phyloP scores from a whole-genome alignment of 2,329 filamentous ascomycete species.

The Paecilomyces fulvus region DNA sequence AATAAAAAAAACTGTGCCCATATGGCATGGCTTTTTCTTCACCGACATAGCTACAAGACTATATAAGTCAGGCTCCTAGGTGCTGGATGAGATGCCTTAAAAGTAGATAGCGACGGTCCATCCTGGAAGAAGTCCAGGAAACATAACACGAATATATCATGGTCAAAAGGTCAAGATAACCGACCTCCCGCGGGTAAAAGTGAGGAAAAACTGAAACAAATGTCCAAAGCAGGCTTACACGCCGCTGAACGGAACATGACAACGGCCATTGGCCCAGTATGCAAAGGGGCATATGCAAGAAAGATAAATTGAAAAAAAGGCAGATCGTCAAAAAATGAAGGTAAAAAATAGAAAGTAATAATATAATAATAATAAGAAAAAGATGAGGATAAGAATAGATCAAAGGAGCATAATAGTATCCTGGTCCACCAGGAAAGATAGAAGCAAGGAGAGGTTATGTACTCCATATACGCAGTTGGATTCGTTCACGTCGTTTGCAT shows the following conservation, averaged over 20 bases:
- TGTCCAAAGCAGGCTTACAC: neutral
- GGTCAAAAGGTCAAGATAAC: neutral
- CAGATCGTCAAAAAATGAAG: neutral
- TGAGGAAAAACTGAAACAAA: neutral
- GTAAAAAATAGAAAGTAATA: neutral
- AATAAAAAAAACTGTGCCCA: too few relatives aligned
- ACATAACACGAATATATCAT: neutral
- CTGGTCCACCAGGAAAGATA: neutral
- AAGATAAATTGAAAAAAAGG: neutral
- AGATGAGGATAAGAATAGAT: neutral
- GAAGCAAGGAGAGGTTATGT: neutral
- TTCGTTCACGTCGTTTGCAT: conserved; percentile 2
- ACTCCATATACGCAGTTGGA: conserved; percentile 1
- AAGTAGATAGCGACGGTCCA: neutral
- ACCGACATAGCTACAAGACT: too few relatives aligned
- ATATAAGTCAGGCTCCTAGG: too few relatives aligned
- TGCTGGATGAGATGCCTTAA: too few relatives aligned
- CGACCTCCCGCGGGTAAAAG: neutral
- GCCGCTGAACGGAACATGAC: neutral
- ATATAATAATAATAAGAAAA: neutral
- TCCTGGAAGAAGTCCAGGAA: neutral
- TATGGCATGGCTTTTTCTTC: too few relatives aligned
- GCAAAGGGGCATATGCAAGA: neutral
- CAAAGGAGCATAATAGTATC: neutral
- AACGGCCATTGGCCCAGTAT: neutral